Conservation (phyloP, 2,329 filamentous ascomycete genomes). For the Phaeosphaeriaceae sp. region DNA sequence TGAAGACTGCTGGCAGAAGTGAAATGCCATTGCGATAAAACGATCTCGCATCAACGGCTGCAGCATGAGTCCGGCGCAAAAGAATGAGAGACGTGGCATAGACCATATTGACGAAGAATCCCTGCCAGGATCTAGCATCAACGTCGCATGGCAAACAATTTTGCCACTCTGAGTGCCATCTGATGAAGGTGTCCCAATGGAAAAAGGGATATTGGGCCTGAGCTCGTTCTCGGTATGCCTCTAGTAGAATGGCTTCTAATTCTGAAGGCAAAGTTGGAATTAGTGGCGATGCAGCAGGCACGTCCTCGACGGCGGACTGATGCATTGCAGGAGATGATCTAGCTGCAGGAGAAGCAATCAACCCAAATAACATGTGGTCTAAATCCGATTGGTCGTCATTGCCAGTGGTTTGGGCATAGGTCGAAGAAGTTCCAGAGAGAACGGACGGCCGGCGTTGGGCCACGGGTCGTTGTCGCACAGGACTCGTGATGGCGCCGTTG, state of each 20-base stretch:
- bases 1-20: slow-evolving; percentile 19
- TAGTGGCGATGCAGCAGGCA: slow-evolving; percentile 5
- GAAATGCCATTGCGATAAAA: slow-evolving; percentile 23
- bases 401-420: slow-evolving; percentile 8
- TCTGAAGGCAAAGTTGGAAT: slow-evolving; percentile 16
- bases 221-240: slow-evolving; percentile 28
- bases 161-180: slow-evolving; percentile 22
- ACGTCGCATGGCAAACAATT: slow-evolving; percentile 10
- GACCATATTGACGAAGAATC: slow-evolving; percentile 27
- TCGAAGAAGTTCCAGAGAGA: slow-evolving; percentile 10
- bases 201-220: slow-evolving; percentile 29
- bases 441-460: slow-evolving; percentile 8
- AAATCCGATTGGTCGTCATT: slow-evolving; percentile 11
- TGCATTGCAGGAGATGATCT: neutral
- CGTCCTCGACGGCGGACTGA: neutral
- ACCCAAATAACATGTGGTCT: slow-evolving; percentile 23
- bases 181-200: slow-evolving; percentile 23
- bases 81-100: slow-evolving; percentile 24
- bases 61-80: slow-evolving; percentile 12
- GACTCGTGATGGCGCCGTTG: neutral
- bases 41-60: slow-evolving; percentile 11
- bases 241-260: slow-evolving; percentile 13
- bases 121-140: slow-evolving; percentile 20
- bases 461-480: neutral
- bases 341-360: slow-evolving; percentile 20